These are phyloP conservation scores for thale cress (Arabidopsis thaliana) DNA, from an alignment of 345 rosid genomes.

Conservation along the genomic window DNA sequence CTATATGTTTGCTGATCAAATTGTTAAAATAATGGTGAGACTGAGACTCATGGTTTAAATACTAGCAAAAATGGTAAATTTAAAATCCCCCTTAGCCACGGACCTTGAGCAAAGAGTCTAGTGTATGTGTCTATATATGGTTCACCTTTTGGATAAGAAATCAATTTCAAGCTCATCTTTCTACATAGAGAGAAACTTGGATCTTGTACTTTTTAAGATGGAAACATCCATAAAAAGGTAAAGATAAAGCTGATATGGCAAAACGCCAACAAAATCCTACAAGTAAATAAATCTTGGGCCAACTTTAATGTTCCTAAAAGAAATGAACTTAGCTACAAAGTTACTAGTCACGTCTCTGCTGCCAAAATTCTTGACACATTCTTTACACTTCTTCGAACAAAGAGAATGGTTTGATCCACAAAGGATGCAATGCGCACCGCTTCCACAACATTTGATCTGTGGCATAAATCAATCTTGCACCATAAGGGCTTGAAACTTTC, in stretches of 20 bases:
- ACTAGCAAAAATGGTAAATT: not conserved
- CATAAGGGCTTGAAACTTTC: not conserved
- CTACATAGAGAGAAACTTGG: not conserved
- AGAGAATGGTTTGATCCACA: not conserved
- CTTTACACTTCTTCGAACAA: not conserved
- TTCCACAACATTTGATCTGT: not conserved
- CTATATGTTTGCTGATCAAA: not conserved
- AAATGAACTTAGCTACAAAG: not conserved
- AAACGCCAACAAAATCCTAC: not conserved
- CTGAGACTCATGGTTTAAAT: not conserved
- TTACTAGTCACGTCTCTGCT: not conserved
- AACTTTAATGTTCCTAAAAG: not conserved
- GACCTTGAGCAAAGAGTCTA: not conserved
- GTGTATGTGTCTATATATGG: not conserved
- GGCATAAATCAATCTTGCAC: not conserved
- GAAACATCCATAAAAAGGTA: not conserved
- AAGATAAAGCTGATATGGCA: not conserved
- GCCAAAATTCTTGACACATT: not conserved
- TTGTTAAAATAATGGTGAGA: not conserved
- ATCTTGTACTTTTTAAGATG: not conserved
- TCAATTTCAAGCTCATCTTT: not conserved
- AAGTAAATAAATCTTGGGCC: not conserved
- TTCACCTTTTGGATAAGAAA: not conserved
- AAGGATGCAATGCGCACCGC: not conserved
- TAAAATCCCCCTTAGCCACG: not conserved